Percentiles rank a stretch among this genome's conserved stretches.
phyloP scores from a whole-genome alignment of 2,329 filamentous ascomycete species.

The Amauroascus niger region DNA sequence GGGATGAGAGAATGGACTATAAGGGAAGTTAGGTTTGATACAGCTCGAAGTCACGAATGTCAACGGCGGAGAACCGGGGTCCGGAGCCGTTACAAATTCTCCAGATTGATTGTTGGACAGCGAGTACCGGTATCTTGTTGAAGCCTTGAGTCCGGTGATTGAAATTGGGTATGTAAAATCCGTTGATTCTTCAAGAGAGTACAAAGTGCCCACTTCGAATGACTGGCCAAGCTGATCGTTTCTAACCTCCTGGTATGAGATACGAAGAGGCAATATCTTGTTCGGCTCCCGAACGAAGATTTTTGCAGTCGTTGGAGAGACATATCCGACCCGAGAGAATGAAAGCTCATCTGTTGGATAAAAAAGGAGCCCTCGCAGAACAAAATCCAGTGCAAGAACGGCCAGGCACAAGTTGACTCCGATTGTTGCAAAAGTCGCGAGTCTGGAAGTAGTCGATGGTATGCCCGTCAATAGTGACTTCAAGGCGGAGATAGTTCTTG shows the following conservation, averaged over 20 bases:
- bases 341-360: constrained; percentile 66
- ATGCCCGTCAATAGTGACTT: constrained; percentile 64
- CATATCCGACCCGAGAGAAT: constrained; percentile 78
- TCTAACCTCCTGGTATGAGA: constrained; percentile 48
- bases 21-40: constrained; percentile 84
- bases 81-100: constrained; percentile 68
- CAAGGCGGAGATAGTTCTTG: constrained; percentile 32
- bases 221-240: constrained; percentile 39
- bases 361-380: constrained; percentile 61
- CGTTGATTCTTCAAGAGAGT: constrained; percentile 60
- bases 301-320: constrained; percentile 69
- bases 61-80: constrained; percentile 58
- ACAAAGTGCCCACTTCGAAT: constrained; percentile 56
- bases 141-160: constrained; percentile 57
- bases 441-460: constrained; percentile 59
- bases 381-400: constrained; percentile 62
- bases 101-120: constrained; percentile 82
- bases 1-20: constrained; percentile 72
- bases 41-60: constrained; percentile 91
- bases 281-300: constrained; percentile 80
- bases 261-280: constrained; percentile 62
- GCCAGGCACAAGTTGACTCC: constrained; percentile 62
- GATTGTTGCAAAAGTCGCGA: constrained; percentile 58
- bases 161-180: constrained; percentile 70
- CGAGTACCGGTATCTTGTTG: constrained; percentile 70